phyloP scores from a whole-genome alignment of 73 alveolate genomes.

The Tetrahymena malaccensis region DNA sequence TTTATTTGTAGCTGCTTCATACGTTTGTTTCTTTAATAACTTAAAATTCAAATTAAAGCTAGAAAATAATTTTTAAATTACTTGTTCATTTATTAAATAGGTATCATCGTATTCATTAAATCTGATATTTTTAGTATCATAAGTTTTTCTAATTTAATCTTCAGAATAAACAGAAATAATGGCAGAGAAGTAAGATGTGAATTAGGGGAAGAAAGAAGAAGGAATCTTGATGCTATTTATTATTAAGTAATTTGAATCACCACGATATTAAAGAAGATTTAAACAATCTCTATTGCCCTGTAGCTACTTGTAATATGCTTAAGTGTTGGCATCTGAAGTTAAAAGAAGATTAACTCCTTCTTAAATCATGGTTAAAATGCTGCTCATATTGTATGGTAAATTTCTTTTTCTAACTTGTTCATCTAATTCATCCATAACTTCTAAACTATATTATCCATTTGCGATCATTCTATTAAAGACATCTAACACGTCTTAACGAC shows the following conservation, averaged over 20 bases:
- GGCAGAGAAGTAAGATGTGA: background rate
- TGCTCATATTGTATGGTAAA: background rate
- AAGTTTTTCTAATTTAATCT: background rate
- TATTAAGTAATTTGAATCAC: background rate
- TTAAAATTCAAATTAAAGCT: background rate
- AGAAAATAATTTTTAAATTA: background rate
- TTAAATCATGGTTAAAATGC: background rate
- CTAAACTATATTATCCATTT: background rate
- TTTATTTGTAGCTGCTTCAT: background rate
- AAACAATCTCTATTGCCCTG: background rate
- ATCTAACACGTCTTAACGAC: background rate
- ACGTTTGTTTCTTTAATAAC: background rate
- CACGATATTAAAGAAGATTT: background rate
- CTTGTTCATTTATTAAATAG: background rate
- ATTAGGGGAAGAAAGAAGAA: background rate
- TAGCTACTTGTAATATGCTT: background rate
- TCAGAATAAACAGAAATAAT: background rate
- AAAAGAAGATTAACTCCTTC: background rate
- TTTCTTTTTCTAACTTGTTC: background rate
- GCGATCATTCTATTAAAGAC: background rate
- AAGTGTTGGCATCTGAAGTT: background rate
- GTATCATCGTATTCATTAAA: background rate
- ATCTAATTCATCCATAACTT: background rate
- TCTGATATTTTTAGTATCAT: background rate
- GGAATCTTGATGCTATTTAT: background rate